Evolutionary conservation across 495 filamentous ascomycete species (phyloP).

Genomic region (Neurospora sp.): DNA sequence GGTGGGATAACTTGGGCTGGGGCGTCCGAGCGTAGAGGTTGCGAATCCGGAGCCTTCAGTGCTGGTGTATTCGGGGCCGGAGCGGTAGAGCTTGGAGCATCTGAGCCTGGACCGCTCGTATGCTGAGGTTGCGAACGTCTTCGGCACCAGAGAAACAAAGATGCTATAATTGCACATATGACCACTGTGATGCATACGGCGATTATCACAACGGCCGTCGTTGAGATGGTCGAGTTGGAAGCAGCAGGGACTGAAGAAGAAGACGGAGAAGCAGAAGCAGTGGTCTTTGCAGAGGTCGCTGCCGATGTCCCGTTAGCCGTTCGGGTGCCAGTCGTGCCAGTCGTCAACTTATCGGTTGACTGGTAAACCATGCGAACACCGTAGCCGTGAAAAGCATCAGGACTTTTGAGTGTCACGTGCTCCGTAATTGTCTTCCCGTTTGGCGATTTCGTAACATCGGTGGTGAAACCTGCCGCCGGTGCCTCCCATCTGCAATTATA

Average conservation of each 20-base stretch:
- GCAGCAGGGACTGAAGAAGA: neutral
- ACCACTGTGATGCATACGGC: neutral
- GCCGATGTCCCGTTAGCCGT: neutral
- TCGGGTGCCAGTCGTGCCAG: neutral
- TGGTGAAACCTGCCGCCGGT: neutral
- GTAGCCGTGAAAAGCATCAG: constrained; percentile 13
- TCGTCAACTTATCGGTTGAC: constrained; percentile 6
- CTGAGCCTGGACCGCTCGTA: neutral
- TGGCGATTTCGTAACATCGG: constrained; percentile 7
- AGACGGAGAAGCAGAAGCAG: neutral
- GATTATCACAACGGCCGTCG: neutral
- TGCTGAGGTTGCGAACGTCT: neutral
- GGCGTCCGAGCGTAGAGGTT: neutral
- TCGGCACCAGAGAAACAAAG: neutral
- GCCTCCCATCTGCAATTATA: constrained; percentile 17
- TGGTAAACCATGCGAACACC: constrained; percentile 20
- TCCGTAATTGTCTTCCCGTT: constrained; percentile 2
- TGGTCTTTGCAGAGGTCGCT: neutral
- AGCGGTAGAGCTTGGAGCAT: neutral
- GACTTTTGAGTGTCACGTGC: neutral
- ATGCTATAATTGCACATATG: neutral
- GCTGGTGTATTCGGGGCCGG: neutral
- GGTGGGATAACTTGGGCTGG: neutral
- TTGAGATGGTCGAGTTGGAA: neutral
- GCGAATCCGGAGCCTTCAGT: neutral